These are phyloP conservation scores for Aureobasidium uvarum DNA, from an alignment of 2,329 filamentous ascomycete genomes.

Conservation along the genomic window DNA sequence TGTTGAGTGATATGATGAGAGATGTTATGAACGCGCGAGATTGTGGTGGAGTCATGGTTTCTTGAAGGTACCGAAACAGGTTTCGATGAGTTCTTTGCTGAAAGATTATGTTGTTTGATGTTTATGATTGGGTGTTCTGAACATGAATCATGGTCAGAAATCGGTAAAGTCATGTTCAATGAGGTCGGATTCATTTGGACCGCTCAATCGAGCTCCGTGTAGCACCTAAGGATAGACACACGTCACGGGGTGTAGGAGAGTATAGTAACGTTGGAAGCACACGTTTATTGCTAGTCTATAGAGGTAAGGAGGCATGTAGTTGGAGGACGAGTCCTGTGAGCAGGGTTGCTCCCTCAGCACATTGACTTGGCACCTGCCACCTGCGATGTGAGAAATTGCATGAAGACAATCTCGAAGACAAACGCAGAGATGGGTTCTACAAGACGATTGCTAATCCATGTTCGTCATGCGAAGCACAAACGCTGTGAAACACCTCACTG, in stretches of 20 bases:
- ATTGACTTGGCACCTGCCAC: neutral
- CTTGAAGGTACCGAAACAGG: neutral
- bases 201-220: too few species aligned
- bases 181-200: too few species aligned
- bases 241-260: too few species aligned
- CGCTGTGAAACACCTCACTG: neutral
- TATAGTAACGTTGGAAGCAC: too few species aligned
- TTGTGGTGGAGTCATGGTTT: constrained; percentile 2
- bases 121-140: neutral
- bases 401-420: neutral
- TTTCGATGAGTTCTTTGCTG: neutral
- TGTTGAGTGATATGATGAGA: constrained; percentile 32
- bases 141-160: too few species aligned
- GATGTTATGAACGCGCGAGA: constrained; percentile 32
- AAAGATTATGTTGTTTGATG: neutral
- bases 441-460: neutral
- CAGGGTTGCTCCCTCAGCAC: neutral
- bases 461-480: neutral
- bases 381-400: too few species aligned
- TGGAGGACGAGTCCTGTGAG: neutral
- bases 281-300: too few species aligned
- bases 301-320: neutral
- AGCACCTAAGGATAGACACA: too few species aligned
- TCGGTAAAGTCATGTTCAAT: too few species aligned
- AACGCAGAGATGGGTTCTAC: neutral